A percentile compares a stretch with the other conserved stretches of the same genome.
These are phyloP conservation scores for Bipolaris bicolor DNA, from an alignment of 2,329 filamentous ascomycete species.

Conservation along the genomic window DNA sequence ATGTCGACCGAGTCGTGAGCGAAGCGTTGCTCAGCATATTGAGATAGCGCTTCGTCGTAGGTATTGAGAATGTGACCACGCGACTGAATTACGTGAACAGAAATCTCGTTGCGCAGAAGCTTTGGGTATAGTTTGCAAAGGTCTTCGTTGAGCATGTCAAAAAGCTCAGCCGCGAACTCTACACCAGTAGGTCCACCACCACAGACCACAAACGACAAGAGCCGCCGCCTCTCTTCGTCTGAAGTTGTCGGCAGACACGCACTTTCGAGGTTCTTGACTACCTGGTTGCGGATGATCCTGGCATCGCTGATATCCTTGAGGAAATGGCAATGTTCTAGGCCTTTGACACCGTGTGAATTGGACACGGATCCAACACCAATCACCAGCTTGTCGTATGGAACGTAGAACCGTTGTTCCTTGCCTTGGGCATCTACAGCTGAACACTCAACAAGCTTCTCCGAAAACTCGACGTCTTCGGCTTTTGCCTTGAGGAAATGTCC, in stretches of 20 bases:
- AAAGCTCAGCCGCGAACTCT: conserved; percentile 95
- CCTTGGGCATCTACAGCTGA: conserved; percentile 74
- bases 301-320: conserved; percentile 95
- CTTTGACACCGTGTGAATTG: conserved; percentile 94
- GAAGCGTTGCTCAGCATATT: conserved; percentile 90
- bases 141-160: conserved; percentile 95
- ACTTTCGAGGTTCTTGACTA: conserved; percentile 86
- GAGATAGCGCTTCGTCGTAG: conserved; percentile 92
- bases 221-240: conserved; percentile 82
- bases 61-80: conserved; percentile 96
- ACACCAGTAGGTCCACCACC: conserved; percentile 96
- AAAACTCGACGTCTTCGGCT: conserved; percentile 90
- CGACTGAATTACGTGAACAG: conserved; percentile 95
- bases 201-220: conserved; percentile 94
- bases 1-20: conserved; percentile 90
- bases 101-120: conserved; percentile 94
- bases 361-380: conserved; percentile 90
- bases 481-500: conserved; percentile 90
- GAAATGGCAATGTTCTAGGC: conserved; percentile 91
- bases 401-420: conserved; percentile 81
- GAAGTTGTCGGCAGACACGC: conserved; percentile 91
- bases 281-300: conserved; percentile 82
- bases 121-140: conserved; percentile 76
- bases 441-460: conserved; percentile 86
- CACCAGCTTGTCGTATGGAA: conserved; percentile 96